Evolutionary conservation across 768 basidiomycete genomes (phyloP).

Genomic region (Mycena indigotica): DNA sequence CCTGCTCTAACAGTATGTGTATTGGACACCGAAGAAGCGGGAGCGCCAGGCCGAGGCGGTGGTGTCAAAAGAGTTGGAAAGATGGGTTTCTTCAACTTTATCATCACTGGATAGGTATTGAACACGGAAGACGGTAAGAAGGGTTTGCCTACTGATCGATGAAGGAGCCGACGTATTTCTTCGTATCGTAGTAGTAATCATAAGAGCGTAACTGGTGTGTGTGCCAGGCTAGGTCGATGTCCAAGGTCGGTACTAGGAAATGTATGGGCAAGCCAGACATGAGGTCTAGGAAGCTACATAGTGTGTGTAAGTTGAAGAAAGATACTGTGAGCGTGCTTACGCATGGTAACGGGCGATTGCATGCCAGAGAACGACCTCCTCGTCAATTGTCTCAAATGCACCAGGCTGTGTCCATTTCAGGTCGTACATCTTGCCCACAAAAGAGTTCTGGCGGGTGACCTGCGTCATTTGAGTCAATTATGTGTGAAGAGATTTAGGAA

Average conservation of each 20-base stretch:
- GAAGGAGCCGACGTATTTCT: conserved; percentile 42
- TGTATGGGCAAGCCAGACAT: conserved; percentile 43
- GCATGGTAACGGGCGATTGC: conserved; percentile 55
- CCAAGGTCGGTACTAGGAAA: conserved; percentile 62
- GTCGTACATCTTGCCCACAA: conserved; percentile 54
- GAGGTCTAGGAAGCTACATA: conserved; percentile 48
- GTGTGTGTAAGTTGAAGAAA: not conserved
- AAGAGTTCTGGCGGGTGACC: conserved; percentile 58
- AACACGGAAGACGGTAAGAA: too few relatives aligned
- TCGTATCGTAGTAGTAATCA: conserved; percentile 50
- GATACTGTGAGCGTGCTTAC: conserved; percentile 34
- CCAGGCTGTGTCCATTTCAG: conserved; percentile 51
- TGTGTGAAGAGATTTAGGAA: too few relatives aligned
- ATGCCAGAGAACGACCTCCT: conserved; percentile 43
- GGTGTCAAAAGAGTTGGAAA: conserved; percentile 49
- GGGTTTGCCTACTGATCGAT: conserved; percentile 56
- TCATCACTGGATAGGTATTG: conserved; percentile 41
- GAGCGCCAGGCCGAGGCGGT: conserved; percentile 52
- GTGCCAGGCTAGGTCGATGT: conserved; percentile 78
- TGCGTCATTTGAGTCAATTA: too few relatives aligned
- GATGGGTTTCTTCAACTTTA: conserved; percentile 47
- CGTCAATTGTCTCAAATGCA: conserved; percentile 39
- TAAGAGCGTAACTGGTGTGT: conserved; percentile 57
- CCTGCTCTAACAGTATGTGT: conserved; percentile 31
- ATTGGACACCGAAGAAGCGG: conserved; percentile 50